Base-by-base conservation (phyloP, 2,329 filamentous ascomycete genomes). In the Curvularia verruculosa region DNA sequence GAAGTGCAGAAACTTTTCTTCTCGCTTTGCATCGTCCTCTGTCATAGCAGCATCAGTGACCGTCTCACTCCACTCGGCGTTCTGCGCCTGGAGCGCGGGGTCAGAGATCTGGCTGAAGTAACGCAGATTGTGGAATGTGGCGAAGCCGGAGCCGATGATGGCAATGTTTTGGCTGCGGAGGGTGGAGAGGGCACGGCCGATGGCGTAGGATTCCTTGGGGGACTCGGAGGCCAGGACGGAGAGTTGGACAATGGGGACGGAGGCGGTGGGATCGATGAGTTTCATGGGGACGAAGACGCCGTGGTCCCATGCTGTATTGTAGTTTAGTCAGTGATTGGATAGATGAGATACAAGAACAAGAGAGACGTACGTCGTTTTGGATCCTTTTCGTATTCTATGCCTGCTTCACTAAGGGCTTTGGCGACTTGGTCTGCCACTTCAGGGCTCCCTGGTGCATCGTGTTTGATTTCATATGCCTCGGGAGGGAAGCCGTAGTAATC, bases 401-500 rank as follows among this genome's bases (percentile, higher is more conserved):
- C 84, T n/a, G 78, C 77, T 2, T 70, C 73, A 15, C 75, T 72
- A 37, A 87, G 65, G 3, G 78, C 77, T n/a, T 76, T 72, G 10
- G 77, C 77, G 23, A 86, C 75, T 57, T 82, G 76, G 2, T 68
- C 71, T 0, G 85, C 85, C 3, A 87, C 69, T 31, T 79, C 80
- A 0, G 84, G 83, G 26, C 80, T 80, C 0, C 85, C 85, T 0
- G 82, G 78, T 3, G 85, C 85, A 3, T 83, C 78, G 64, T 88
- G 87, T 64, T 81, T 81, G 61, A 87, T 73, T 18, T 77, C 58
- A 68, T 87, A 88, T 0, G 81, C 67, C 70, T 84, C 84, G 9
- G 77, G 68, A 0, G 85, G 85, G 65, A 87, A 87, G 18, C 83
- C 83, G 64, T 80, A 80, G 73, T 87, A 88, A 67, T 88, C 85